Conservation (phyloP, 1,139 yeast genomes). For the Trichomonascaceae sp. region DNA sequence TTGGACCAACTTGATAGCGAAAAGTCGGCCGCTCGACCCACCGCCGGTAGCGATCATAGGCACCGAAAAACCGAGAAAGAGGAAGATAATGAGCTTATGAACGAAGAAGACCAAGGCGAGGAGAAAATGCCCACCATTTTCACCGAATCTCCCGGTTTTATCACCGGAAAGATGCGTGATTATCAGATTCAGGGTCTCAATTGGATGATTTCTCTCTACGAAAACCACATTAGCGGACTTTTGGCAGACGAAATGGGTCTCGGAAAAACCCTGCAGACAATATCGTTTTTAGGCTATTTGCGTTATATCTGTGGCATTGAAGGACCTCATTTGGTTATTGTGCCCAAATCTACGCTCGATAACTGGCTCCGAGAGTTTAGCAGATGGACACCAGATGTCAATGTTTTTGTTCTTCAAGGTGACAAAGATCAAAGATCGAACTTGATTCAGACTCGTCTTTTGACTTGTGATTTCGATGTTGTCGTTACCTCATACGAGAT, state of each 20-base stretch:
- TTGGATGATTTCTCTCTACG: slow-evolving; percentile 82
- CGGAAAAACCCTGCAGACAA: slow-evolving; percentile 92
- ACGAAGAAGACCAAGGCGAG: slow-evolving; percentile 57
- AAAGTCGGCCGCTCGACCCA: slow-evolving; percentile 20
- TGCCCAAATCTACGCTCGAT: slow-evolving; percentile 91
- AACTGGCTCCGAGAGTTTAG: slow-evolving; percentile 94
- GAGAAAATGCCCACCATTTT: slow-evolving; percentile 45
- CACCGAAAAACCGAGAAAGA: slow-evolving; percentile 75
- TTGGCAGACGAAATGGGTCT: slow-evolving; percentile 98
- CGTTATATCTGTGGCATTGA: slow-evolving; percentile 69
- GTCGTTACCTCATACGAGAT: slow-evolving; percentile 88
- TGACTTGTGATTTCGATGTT: slow-evolving; percentile 80
- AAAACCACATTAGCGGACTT: slow-evolving; percentile 80
- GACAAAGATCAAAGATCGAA: slow-evolving; percentile 67
- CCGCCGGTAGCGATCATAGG: slow-evolving; percentile 26
- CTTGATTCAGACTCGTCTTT: slow-evolving; percentile 52
- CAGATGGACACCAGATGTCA: slow-evolving; percentile 95
- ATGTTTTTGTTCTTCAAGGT: slow-evolving; percentile 80
- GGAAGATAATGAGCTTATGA: slow-evolving; percentile 82
- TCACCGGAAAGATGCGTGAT: slow-evolving; percentile 62
- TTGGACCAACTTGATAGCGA: slow-evolving; percentile 50
- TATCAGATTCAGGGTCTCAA: slow-evolving; percentile 91
- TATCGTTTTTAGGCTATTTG: slow-evolving; percentile 81
- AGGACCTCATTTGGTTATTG: slow-evolving; percentile 89
- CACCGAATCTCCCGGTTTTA: slow-evolving; percentile 73